These are phyloP conservation scores for Solanum lycopersicoides DNA, from an alignment of 257 asterid genomes.

Conservation along the genomic window DNA sequence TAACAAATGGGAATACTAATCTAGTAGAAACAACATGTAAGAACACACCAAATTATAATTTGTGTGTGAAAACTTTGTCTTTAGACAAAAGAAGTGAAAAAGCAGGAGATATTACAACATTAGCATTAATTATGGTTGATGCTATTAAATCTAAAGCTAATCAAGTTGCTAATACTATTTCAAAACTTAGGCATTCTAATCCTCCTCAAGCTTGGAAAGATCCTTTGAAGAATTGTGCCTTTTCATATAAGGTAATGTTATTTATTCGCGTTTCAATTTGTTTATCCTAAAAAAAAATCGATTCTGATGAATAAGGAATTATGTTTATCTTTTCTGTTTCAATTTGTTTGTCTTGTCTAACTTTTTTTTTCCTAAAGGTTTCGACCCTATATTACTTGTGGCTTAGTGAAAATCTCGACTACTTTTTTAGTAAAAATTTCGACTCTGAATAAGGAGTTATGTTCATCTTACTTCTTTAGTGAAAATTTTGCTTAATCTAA, in stretches of 20 bases:
- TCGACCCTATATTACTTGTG: neutral
- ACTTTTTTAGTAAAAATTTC: no score
- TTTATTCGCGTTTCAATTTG: neutral
- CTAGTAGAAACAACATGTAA: constrained; percentile 38
- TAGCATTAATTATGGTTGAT: constrained; percentile 15
- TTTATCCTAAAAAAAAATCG: no score
- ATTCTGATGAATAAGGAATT: no score
- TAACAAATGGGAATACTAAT: neutral
- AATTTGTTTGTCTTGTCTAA: no score
- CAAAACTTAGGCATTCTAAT: neutral
- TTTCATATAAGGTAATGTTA: neutral
- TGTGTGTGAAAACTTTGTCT: constrained; percentile 35
- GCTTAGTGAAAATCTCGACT: no score
- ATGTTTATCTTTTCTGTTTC: no score
- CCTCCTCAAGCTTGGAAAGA: neutral
- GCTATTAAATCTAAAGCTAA: neutral
- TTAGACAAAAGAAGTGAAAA: constrained; percentile 18
- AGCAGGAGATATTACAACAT: constrained; percentile 8
- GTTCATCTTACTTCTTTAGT: neutral
- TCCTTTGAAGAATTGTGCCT: neutral
- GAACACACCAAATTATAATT: constrained; percentile 44
- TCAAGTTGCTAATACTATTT: neutral
- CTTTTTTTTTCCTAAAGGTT: no score
- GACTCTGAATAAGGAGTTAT: neutral
- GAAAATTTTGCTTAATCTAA: neutral